Conservation (phyloP, 441 rosid species). For the Mallotus japonicus region DNA sequence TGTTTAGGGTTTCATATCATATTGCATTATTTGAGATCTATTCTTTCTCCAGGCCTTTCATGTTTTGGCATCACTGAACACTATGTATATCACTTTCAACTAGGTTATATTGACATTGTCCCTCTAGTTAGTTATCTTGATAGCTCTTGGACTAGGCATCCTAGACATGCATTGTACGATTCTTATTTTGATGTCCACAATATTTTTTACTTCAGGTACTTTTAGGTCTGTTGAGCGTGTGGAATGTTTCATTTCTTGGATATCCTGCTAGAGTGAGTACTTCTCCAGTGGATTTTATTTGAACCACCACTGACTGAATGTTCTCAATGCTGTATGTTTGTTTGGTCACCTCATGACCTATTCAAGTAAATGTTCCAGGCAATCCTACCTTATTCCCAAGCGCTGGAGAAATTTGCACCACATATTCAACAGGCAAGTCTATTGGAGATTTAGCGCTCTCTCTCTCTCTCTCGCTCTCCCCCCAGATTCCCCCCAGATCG, state of each 20-base stretch:
- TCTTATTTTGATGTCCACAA: conserved; percentile 19
- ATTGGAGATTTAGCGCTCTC: conserved; percentile 9
- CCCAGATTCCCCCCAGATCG: background rate
- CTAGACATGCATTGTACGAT: conserved; percentile 17
- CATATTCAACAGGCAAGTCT: conserved; percentile 88
- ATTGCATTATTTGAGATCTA: background rate
- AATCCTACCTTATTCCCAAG: conserved; percentile 91
- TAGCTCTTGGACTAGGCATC: background rate
- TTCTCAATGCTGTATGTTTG: conserved; percentile 3
- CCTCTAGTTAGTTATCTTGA: background rate
- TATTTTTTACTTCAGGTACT: conserved; percentile 58
- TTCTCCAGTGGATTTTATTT: conserved; percentile 20
- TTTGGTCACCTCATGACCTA: conserved; percentile 4
- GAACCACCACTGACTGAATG: conserved; percentile 8
- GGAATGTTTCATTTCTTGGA: conserved; percentile 97
- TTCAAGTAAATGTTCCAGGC: conserved; percentile 50
- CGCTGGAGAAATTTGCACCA: conserved; percentile 90
- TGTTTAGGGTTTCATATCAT: background rate
- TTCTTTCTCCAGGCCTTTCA: background rate
- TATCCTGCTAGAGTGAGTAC: conserved; percentile 82
- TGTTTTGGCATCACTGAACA: background rate
- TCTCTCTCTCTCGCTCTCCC: conserved; percentile 9
- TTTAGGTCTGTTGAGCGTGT: conserved; percentile 78
- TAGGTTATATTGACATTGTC: background rate
- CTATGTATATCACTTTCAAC: background rate